Evolutionary conservation across 2,329 filamentous ascomycete species (phyloP).

Genomic region (Tolypocladium ophioglossoides): DNA sequence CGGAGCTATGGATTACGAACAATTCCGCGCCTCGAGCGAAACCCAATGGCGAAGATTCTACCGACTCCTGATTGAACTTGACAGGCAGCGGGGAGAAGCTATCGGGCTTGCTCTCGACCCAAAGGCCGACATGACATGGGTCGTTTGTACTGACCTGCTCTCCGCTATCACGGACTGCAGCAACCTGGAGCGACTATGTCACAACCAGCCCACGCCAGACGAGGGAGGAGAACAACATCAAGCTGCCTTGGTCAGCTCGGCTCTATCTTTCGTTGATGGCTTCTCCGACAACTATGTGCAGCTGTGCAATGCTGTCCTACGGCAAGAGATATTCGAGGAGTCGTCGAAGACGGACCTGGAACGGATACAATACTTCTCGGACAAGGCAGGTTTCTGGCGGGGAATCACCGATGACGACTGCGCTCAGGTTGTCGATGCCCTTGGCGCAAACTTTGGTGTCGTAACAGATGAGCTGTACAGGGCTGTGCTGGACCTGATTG

Average conservation of each 20-base stretch:
- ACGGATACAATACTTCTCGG: slow-evolving; percentile 68
- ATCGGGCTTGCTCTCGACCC: slow-evolving; percentile 68
- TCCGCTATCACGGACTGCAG: slow-evolving; percentile 73
- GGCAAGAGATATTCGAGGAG: slow-evolving; percentile 65
- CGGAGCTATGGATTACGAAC: slow-evolving; percentile 62
- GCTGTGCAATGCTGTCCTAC: slow-evolving; percentile 55
- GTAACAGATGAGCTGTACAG: slow-evolving; percentile 46
- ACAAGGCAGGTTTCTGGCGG: slow-evolving; percentile 66
- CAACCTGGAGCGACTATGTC: slow-evolving; percentile 60
- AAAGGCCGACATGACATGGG: slow-evolving; percentile 64
- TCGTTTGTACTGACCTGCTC: slow-evolving; percentile 72
- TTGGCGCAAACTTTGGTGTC: slow-evolving; percentile 55
- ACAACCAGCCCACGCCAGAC: slow-evolving; percentile 51
- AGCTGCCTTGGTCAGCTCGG: slow-evolving; percentile 57
- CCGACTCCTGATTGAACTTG: slow-evolving; percentile 72
- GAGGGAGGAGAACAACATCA: slow-evolving; percentile 38
- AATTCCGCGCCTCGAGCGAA: slow-evolving; percentile 64
- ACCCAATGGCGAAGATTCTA: slow-evolving; percentile 87
- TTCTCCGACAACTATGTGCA: slow-evolving; percentile 61
- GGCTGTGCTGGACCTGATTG: slow-evolving; percentile 36
- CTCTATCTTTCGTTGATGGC: slow-evolving; percentile 56
- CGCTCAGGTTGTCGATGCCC: slow-evolving; percentile 53
- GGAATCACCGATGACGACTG: slow-evolving; percentile 77
- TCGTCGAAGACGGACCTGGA: slow-evolving; percentile 59
- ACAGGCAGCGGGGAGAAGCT: slow-evolving; percentile 75